A percentile compares a stretch with the other conserved stretches of the same genome.
Evolutionary conservation across 164 flowering plant species (phyloP).

Genomic region (Kalanchoe fedtschenkoi): DNA sequence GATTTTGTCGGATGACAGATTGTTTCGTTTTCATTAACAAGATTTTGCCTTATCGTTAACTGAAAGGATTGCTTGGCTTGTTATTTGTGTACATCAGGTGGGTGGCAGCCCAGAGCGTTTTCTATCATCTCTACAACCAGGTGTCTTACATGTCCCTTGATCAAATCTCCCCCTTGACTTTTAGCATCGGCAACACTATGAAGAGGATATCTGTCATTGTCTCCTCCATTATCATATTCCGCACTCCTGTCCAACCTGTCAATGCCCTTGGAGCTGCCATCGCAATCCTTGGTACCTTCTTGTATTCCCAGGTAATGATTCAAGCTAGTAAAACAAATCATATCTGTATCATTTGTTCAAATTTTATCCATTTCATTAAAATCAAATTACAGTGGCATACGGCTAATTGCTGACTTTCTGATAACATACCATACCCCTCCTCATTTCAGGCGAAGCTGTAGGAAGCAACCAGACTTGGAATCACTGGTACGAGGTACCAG

Average conservation of each 20-base stretch:
- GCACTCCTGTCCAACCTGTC: slow-evolving; percentile 75
- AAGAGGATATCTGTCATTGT: slow-evolving; percentile 91
- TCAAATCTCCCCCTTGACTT: slow-evolving; percentile 88
- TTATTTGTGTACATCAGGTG: slow-evolving; percentile 39
- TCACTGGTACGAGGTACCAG: background rate
- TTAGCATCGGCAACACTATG: slow-evolving; percentile 93
- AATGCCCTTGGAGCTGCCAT: slow-evolving; percentile 88
- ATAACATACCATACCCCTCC: background rate
- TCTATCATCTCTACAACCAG: too few species aligned
- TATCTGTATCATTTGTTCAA: background rate
- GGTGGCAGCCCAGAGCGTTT: slow-evolving; percentile 87
- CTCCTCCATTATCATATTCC: slow-evolving; percentile 91
- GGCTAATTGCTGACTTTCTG: background rate
- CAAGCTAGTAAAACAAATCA: background rate
- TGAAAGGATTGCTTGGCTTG: slow-evolving; percentile 13
- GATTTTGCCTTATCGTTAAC: slow-evolving; percentile 1
- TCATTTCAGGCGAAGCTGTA: background rate
- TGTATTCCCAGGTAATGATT: slow-evolving; percentile 79
- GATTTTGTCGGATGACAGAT: background rate
- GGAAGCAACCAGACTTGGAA: background rate
- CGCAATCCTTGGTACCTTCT: slow-evolving; percentile 86
- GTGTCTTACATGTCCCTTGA: slow-evolving; percentile 88
- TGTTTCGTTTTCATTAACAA: background rate
- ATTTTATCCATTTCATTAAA: background rate
- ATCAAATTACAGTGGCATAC: background rate